Evolutionary conservation across 495 filamentous ascomycete genomes (phyloP).

Genomic region (Aspergillus heteromorphus): DNA sequence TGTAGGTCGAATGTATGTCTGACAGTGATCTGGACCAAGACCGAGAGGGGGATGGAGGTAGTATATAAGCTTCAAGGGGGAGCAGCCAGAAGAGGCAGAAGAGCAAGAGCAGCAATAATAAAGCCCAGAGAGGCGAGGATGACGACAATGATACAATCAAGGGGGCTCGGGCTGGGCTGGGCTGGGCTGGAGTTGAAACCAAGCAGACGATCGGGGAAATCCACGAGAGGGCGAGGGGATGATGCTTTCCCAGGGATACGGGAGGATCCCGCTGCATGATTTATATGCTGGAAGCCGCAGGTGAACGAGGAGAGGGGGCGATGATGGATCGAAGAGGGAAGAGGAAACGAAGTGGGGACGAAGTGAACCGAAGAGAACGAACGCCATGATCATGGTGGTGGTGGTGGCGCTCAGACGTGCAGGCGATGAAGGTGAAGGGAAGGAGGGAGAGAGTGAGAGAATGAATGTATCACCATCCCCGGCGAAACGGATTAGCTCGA

Average conservation of each 20-base stretch:
- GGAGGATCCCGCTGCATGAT: conserved; percentile 23
- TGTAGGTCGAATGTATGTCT: conserved; percentile 4
- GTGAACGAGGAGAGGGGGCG: conserved; percentile 17
- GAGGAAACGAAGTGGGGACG: conserved; percentile 4
- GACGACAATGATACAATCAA: conserved; percentile 12
- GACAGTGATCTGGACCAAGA: conserved; percentile 1
- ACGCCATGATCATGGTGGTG: conserved; percentile 16
- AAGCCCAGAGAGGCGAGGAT: not conserved
- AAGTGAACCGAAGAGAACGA: not conserved
- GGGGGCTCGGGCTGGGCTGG: conserved; percentile 7
- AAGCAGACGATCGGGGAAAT: conserved; percentile 3
- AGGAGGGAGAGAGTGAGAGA: too few species aligned
- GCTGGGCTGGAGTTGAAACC: conserved; percentile 7
- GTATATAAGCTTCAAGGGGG: conserved; percentile 1
- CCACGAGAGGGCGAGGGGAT: conserved; percentile 18
- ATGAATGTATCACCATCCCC: conserved; percentile 28
- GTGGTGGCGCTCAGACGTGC: conserved; percentile 21
- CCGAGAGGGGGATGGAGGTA: not conserved
- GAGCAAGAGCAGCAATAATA: conserved; percentile 4
- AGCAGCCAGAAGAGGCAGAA: not conserved
- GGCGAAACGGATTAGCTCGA: conserved; percentile 19
- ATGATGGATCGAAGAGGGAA: not conserved
- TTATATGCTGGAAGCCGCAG: conserved; percentile 22
- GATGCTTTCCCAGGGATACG: conserved; percentile 9
- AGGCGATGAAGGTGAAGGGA: conserved; percentile 11